Conservation (phyloP, 2,329 filamentous ascomycete genomes). For the Diaporthe sp. region DNA sequence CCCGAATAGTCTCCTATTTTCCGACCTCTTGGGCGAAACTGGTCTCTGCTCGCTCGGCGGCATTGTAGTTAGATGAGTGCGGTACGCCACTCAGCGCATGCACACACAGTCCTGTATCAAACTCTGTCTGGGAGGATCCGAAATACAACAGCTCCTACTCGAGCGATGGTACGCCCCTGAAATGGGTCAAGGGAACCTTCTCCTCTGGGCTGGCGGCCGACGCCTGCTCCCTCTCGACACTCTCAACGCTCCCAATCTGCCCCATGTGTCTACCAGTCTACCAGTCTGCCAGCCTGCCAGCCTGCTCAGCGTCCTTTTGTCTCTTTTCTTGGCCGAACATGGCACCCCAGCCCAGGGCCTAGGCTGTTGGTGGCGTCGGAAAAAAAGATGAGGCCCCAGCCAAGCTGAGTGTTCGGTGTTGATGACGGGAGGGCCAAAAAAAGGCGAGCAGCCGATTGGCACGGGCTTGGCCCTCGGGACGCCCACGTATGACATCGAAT, state of each 20-base stretch:
- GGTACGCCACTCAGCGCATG: background rate
- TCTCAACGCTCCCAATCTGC: background rate
- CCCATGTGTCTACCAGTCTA: background rate
- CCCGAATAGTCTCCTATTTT: background rate
- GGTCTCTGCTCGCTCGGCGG: background rate
- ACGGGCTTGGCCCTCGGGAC: background rate
- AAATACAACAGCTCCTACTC: background rate
- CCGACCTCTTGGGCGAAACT: background rate
- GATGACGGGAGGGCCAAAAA: background rate
- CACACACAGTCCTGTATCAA: constrained; percentile 5
- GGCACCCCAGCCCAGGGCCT: background rate
- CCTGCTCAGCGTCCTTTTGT: background rate
- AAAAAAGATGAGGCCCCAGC: background rate
- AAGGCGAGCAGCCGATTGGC: constrained; percentile 19
- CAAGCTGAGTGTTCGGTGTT: background rate
- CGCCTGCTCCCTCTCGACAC: background rate
- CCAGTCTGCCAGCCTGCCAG: too few species aligned
- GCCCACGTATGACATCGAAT: background rate
- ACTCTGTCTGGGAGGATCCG: constrained; percentile 14
- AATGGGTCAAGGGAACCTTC: constrained; percentile 6
- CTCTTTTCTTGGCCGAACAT: background rate
- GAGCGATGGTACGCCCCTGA: constrained; percentile 25
- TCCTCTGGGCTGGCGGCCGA: background rate
- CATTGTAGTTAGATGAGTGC: constrained; percentile 3
- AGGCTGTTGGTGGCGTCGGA: background rate